Evolutionary conservation across 1,139 yeast genomes (phyloP), one percentile per base, ranked within the genome.

Genomic region (Arxiozyma slooffiae): DNA sequence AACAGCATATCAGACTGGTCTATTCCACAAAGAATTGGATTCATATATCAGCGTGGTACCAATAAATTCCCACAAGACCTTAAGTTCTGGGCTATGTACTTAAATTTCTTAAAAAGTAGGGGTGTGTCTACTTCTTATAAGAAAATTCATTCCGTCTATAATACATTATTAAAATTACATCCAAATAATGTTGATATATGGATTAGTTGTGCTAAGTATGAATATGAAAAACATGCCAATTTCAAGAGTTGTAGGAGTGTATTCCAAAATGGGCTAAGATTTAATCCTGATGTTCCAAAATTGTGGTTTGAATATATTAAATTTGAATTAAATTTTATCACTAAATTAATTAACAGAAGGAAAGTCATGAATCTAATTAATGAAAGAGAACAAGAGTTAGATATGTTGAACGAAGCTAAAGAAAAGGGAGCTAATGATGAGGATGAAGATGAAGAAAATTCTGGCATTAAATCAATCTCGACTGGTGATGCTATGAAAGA

Each of bases 181-280:
- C 97, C 98, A n/a, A 78, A 87, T 50, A 86, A 89, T 62, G 79
- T 89, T 1, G 84, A 83, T 60, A 86, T 94, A 16, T 94, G 98
- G 98, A 79, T 92, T 49, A 79, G 89, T 61, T 97, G 97, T 23
- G 97, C 97, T 46, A 87, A 87, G 64, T 89, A 88, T 67, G 97
- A 94, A 69, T 82, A 87, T 61, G 96, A 92, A 60, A 78, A 77
- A 42, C 89, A 92, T 67, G 86, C 92, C 48, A 86, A 89, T 60
- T 89, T 95, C 50, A 81, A 85, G 63, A 94, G 95, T 44, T 94
- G 97, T 18, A 78, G 99, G 68, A 78, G 80, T 16, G 75, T 92
- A 45, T 82, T 90, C 69, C 97, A 90, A 67, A 78, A 87, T 58
- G 95, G 85, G 38, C 73, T 94, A 46, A 77, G 96, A 64, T 84